A percentile compares a stretch with the other conserved stretches of the same genome.
These are phyloP conservation scores for Tolypocladium ovalisporum DNA, from an alignment of 2,329 filamentous ascomycete species.

Conservation along the genomic window DNA sequence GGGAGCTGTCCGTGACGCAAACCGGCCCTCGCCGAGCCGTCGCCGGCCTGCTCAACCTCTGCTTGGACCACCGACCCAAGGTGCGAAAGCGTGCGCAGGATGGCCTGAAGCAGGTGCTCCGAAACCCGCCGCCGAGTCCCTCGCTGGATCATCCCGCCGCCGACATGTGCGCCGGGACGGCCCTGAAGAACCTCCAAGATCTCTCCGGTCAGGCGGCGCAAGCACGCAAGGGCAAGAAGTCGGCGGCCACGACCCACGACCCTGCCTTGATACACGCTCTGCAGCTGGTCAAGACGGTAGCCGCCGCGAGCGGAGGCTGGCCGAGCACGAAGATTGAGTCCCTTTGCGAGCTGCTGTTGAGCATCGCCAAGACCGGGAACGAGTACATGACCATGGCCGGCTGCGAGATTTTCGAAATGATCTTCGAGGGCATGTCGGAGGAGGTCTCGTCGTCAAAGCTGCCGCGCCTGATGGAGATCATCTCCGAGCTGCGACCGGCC, in stretches of 20 bases:
- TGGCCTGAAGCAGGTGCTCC: conserved; percentile 71
- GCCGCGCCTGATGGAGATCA: conserved; percentile 79
- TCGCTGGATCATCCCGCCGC: conserved; percentile 89
- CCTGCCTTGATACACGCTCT: conserved; percentile 83
- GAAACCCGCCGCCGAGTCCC: conserved; percentile 79
- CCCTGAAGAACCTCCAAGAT: conserved; percentile 68
- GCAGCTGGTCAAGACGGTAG: conserved; percentile 84
- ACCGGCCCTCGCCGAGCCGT: conserved; percentile 80
- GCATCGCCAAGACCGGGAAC: conserved; percentile 81
- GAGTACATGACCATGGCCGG: conserved; percentile 94
- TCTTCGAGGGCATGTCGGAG: conserved; percentile 83
- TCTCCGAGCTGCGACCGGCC: conserved; percentile 81
- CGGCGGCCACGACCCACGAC: conserved; percentile 54
- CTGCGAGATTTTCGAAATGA: conserved; percentile 95
- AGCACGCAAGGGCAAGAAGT: conserved; percentile 54
- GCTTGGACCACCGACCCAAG: conserved; percentile 82
- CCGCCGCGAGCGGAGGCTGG: conserved; percentile 82
- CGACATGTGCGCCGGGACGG: conserved; percentile 91
- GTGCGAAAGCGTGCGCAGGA: conserved; percentile 90
- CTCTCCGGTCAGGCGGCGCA: conserved; percentile 51
- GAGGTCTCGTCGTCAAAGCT: conserved; percentile 84
- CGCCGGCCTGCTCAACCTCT: conserved; percentile 72
- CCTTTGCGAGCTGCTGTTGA: conserved; percentile 78
- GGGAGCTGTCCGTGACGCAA: conserved; percentile 75
- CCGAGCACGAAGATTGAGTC: conserved; percentile 91